phyloP scores from a whole-genome alignment of 805 yeast genomes.

The Kuraishia ogatae region DNA sequence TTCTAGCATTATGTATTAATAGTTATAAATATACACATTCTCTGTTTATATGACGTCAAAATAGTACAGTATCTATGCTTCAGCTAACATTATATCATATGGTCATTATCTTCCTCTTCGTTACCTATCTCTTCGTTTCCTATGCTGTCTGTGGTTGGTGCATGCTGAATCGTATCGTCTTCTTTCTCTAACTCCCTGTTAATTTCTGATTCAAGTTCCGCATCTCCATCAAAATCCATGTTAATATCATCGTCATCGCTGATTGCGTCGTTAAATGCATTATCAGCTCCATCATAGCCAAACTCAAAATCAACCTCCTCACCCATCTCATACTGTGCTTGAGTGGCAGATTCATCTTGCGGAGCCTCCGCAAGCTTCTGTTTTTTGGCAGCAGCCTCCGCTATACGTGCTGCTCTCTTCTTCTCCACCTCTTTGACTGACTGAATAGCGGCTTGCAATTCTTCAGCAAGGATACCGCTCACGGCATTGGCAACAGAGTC shows the following conservation, averaged over 20 bases:
- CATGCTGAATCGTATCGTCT: background rate
- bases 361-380: conserved; percentile 14
- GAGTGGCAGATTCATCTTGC: conserved; percentile 2
- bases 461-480: conserved; percentile 8
- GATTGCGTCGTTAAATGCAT: background rate
- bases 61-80: background rate
- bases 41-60: background rate
- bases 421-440: conserved; percentile 24
- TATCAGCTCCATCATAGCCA: conserved; percentile 7
- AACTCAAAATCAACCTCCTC: conserved; percentile 12
- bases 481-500: conserved; percentile 13
- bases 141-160: background rate
- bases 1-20: background rate
- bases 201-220: background rate
- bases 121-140: background rate
- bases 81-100: background rate
- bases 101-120: background rate
- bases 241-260: conserved; percentile 12
- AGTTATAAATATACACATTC: background rate
- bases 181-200: background rate
- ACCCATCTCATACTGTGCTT: conserved; percentile 8
- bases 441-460: conserved; percentile 13
- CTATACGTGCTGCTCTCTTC: conserved; percentile 18
- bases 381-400: conserved; percentile 18
- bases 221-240: conserved; percentile 16